These are phyloP conservation scores for Pholiota conissans DNA, from an alignment of 768 basidiomycete species.

Conservation along the genomic window DNA sequence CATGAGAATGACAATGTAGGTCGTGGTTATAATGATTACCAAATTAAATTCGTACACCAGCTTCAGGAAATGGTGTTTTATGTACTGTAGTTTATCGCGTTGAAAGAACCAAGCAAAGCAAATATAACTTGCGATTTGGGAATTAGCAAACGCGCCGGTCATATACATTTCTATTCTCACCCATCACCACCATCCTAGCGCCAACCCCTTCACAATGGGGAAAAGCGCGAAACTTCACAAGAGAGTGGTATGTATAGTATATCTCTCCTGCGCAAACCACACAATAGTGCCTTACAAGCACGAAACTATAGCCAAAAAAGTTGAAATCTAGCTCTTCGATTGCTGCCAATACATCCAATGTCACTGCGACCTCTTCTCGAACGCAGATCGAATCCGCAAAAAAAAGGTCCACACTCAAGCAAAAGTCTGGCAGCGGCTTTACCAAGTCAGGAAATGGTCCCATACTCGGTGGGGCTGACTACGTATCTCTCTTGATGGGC, in stretches of 20 bases:
- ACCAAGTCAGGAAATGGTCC: slow-evolving; percentile 22
- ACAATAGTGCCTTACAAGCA: not conserved
- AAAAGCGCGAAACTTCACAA: slow-evolving; percentile 70
- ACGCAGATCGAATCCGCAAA: slow-evolving; percentile 42
- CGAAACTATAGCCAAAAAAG: slow-evolving; percentile 39
- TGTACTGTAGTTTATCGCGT: no score
- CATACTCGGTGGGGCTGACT: slow-evolving; percentile 75
- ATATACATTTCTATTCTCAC: not conserved
- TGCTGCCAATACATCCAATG: slow-evolving; percentile 16
- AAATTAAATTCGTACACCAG: no score
- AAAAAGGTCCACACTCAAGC: slow-evolving; percentile 52
- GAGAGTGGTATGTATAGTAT: slow-evolving; percentile 42
- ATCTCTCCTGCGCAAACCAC: not conserved
- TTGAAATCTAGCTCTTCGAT: slow-evolving; percentile 28
- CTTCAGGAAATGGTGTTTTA: no score
- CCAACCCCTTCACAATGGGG: slow-evolving; percentile 44
- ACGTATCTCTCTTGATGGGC: slow-evolving; percentile 71
- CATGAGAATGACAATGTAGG: no score
- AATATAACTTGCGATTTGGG: no score
- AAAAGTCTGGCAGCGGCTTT: slow-evolving; percentile 30
- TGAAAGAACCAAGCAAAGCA: no score
- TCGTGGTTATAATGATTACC: no score
- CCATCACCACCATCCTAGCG: not conserved
- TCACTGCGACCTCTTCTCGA: slow-evolving; percentile 27
- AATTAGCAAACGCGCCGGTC: no score